These are phyloP conservation scores for Heterobasidion occidentale DNA, from an alignment of 1,284 basidiomycete genomes.

Conservation along the genomic window DNA sequence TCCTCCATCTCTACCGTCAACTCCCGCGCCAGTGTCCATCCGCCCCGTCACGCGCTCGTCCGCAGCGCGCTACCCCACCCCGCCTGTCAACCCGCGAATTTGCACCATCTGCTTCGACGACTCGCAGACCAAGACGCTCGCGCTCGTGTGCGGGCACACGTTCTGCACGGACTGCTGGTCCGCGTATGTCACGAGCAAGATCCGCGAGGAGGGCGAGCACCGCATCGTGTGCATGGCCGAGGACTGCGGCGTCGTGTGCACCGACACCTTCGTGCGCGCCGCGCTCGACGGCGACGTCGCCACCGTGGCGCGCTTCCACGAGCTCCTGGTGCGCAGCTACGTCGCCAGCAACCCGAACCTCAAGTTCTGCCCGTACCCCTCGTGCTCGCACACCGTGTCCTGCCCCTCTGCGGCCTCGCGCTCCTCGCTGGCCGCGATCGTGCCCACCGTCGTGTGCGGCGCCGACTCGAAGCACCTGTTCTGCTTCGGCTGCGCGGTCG, in stretches of 20 bases:
- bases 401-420: constrained; percentile 73
- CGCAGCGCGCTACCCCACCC: constrained; percentile 23
- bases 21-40: constrained; percentile 10
- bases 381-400: constrained; percentile 83
- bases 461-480: constrained; percentile 62
- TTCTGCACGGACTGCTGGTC: constrained; percentile 88
- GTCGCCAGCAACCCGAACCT: constrained; percentile 81
- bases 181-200: constrained; percentile 80
- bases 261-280: constrained; percentile 52
- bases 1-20: constrained; percentile 14
- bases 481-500: constrained; percentile 87
- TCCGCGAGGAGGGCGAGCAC: constrained; percentile 86
- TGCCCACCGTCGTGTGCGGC: constrained; percentile 86
- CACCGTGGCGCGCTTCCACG: constrained; percentile 68
- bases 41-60: constrained; percentile 34
- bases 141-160: constrained; percentile 72
- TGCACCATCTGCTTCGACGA: constrained; percentile 93
- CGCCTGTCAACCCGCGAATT: constrained; percentile 47
- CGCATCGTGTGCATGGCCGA: constrained; percentile 91
- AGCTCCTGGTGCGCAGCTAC: constrained; percentile 85
- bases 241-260: constrained; percentile 74
- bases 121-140: constrained; percentile 48
- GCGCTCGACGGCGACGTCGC: constrained; percentile 26
- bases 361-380: constrained; percentile 89
- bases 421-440: constrained; percentile 68